phyloP scores from a whole-genome alignment of 805 yeast genomes.

The Lipomyces yamadae region DNA sequence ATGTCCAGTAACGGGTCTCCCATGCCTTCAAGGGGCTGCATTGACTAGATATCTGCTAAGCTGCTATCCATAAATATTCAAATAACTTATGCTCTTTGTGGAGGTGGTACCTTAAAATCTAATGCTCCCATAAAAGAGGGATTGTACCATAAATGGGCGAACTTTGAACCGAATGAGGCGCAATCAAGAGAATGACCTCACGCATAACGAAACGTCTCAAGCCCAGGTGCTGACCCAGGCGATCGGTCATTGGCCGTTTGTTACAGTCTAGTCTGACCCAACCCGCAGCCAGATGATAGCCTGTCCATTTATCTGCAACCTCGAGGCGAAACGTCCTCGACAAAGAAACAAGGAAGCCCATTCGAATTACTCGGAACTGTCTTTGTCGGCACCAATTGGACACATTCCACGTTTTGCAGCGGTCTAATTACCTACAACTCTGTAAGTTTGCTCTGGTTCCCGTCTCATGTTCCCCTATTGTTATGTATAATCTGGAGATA shows the following conservation, averaged over 20 bases:
- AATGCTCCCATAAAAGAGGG: neutral
- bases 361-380: no score
- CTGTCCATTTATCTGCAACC: no score
- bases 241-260: no score
- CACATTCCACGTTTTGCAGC: neutral
- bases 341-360: neutral
- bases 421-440: neutral
- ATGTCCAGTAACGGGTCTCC: conserved; percentile 40
- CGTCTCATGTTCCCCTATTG: neutral
- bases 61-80: neutral
- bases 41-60: neutral
- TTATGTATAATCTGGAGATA: neutral
- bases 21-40: conserved; percentile 10
- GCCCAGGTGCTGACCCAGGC: no score
- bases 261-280: no score
- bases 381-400: neutral
- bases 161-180: neutral
- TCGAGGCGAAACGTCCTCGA: no score
- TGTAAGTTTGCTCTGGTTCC: neutral
- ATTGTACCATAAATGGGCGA: neutral
- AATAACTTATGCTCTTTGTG: neutral
- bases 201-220: neutral
- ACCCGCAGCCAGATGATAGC: no score
- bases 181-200: neutral
- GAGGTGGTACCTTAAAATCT: neutral